Conservation (phyloP, 208 protist genomes). For the Polymyxa betae region DNA sequence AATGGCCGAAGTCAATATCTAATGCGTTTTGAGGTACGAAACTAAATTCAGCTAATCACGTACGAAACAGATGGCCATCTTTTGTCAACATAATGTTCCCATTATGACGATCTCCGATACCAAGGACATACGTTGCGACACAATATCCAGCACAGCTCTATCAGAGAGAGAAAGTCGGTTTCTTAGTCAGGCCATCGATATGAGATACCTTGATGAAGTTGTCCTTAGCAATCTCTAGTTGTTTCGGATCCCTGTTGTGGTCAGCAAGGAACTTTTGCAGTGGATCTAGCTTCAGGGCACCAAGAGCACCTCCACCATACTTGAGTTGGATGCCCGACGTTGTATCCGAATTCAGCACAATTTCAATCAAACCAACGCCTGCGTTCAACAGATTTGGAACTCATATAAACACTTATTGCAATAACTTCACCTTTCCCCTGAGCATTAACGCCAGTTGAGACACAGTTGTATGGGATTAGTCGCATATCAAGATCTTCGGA, state of each 20-base stretch:
- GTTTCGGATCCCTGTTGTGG: constrained; percentile 52
- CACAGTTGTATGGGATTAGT: constrained; percentile 66
- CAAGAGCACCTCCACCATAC: constrained; percentile 63
- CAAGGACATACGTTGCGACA: constrained; percentile 78
- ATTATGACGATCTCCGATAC: constrained; percentile 77
- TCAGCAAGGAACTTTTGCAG: constrained; percentile 61
- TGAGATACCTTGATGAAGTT: constrained; percentile 58
- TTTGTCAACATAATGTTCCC: constrained; percentile 72
- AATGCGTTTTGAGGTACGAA: background rate
- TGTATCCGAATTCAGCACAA: constrained; percentile 71
- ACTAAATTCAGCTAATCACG: background rate
- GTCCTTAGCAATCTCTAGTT: constrained; percentile 54
- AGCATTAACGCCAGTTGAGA: constrained; percentile 67
- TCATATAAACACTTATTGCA: background rate
- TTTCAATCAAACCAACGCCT: constrained; percentile 68
- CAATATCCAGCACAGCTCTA: constrained; percentile 75
- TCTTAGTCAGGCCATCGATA: background rate
- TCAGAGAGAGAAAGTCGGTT: constrained; percentile 58
- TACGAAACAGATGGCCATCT: constrained; percentile 71
- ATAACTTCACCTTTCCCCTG: background rate
- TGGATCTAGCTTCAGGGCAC: constrained; percentile 63
- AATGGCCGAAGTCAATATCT: constrained; percentile 95
- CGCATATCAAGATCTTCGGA: constrained; percentile 66
- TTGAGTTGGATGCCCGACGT: constrained; percentile 65
- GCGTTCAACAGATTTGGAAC: background rate